Base-by-base conservation (phyloP, 1,284 basidiomycete species). In the Boletus semigastroideus region DNA sequence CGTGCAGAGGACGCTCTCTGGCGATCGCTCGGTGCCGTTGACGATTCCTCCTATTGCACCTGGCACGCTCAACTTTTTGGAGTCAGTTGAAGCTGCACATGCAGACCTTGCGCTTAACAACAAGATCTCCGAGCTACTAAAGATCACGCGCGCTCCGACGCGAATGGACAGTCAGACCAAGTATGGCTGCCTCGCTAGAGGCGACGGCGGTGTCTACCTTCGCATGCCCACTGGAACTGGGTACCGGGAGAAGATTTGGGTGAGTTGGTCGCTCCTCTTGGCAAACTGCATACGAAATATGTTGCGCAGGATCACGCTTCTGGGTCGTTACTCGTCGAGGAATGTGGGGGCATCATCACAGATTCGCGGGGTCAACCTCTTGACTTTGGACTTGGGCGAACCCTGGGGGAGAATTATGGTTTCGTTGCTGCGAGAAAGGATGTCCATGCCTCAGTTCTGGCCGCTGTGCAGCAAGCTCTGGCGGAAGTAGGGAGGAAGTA, bases 141-240 rank as follows among this genome's bases (percentile, higher is more conserved):
- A 80, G 14, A 82, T 96, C 53, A 83, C 82, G 11, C 74, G 79
- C 30, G 66, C 78, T 17, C 81, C 91, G 39, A 77, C 88, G 14
- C 34, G 14, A n/a, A 98, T 99, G 94, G 97, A 99, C 70, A 94
- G 90, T 68, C 96, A 98, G 72, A 94, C 94, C 9, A 99, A 99
- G 74, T 99, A 99, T 64, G 87, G 89, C 30, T 87, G 87, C 62
- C 82, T 98, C 16, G 85, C 88, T 2, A 77, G 95, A 39, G 94
- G 94, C 0, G 92, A 97, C 56, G 94, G 94, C 1, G 87, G 87
- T 13, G 84, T 87, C 34, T 99, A 99, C 72, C 76, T 99, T 48
- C 81, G 96, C 25, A 90, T 98, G 25, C 25, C 25, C 25, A 25
- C 25, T 25, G 25, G 25, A 25, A 81, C 84, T 16, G 84, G 83